Conservation (phyloP, 192 early-diverging fungal genomes). For the Irineochytrium annulatum region DNA sequence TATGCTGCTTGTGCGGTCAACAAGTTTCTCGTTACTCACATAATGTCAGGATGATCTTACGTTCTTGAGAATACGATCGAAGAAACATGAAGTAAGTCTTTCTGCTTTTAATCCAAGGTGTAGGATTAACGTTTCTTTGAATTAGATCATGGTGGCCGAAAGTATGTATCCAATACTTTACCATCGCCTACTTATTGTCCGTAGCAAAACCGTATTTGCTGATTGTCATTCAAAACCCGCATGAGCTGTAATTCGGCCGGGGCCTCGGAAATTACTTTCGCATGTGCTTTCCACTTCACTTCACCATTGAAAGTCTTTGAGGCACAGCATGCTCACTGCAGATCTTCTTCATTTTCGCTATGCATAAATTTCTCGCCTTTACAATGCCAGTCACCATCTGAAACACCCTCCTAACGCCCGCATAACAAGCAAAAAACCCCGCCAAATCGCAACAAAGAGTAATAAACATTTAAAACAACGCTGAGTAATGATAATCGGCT, state of each 20-base stretch:
- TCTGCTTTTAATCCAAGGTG: neutral
- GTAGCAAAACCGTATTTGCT: constrained; percentile 38
- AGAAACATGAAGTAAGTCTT: constrained; percentile 30
- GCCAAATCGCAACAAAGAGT: too few species aligned
- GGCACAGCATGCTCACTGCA: too few species aligned
- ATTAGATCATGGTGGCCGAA: constrained; percentile 40
- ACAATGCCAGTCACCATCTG: too few species aligned
- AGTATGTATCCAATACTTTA: constrained; percentile 29
- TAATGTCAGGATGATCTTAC: constrained; percentile 34
- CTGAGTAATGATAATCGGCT: too few species aligned
- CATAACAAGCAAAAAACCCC: too few species aligned
- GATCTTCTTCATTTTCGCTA: too few species aligned
- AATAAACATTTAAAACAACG: too few species aligned
- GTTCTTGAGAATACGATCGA: constrained; percentile 32
- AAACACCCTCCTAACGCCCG: too few species aligned
- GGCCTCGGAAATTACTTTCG: too few species aligned
- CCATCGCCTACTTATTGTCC: constrained; percentile 3
- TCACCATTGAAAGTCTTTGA: too few species aligned
- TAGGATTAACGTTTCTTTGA: neutral
- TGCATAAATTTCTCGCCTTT: too few species aligned
- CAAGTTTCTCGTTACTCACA: neutral
- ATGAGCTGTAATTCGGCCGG: constrained; percentile 24
- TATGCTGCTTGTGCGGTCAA: constrained; percentile 10
- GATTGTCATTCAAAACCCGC: constrained; percentile 37
- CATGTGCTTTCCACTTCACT: too few species aligned